Evolutionary conservation across 2,329 filamentous ascomycete genomes (phyloP).

Genomic region (Fusarium sp.): DNA sequence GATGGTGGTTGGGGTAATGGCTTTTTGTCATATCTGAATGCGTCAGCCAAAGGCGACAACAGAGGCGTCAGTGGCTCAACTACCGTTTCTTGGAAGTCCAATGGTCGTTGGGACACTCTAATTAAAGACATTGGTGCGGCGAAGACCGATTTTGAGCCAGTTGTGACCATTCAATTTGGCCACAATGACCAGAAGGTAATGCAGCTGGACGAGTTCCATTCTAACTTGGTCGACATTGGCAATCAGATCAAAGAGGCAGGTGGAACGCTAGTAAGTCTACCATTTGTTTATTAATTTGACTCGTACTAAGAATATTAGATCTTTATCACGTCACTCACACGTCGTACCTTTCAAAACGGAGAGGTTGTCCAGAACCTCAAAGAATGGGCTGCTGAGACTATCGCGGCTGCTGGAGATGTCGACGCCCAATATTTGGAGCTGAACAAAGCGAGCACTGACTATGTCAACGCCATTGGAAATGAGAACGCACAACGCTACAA

Average conservation of each 20-base stretch:
- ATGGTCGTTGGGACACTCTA: constrained; percentile 13
- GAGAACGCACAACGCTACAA: constrained; percentile 6
- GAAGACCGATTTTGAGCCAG: constrained; percentile 1
- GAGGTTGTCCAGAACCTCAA: constrained; percentile 14
- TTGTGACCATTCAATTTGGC: constrained; percentile 7
- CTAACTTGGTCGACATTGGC: background rate
- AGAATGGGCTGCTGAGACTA: constrained; percentile 10
- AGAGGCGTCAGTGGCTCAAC: constrained; percentile 11
- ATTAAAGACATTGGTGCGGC: background rate
- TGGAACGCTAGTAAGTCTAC: background rate
- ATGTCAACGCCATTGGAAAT: constrained; percentile 1
- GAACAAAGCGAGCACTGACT: constrained; percentile 10
- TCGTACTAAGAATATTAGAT: background rate
- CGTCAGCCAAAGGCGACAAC: background rate
- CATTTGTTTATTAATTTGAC: accelerated
- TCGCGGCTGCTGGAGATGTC: background rate
- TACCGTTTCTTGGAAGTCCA: constrained; percentile 13
- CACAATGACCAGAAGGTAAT: constrained; percentile 22
- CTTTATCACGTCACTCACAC: constrained; percentile 6
- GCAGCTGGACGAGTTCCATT: background rate
- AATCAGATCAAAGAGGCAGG: constrained; percentile 5
- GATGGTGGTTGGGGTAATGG: constrained; percentile 12
- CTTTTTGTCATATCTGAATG: background rate
- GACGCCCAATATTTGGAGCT: background rate
- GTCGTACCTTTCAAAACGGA: background rate